phyloP scores from a whole-genome alignment of 345 rosid genomes.

The Draba incana region DNA sequence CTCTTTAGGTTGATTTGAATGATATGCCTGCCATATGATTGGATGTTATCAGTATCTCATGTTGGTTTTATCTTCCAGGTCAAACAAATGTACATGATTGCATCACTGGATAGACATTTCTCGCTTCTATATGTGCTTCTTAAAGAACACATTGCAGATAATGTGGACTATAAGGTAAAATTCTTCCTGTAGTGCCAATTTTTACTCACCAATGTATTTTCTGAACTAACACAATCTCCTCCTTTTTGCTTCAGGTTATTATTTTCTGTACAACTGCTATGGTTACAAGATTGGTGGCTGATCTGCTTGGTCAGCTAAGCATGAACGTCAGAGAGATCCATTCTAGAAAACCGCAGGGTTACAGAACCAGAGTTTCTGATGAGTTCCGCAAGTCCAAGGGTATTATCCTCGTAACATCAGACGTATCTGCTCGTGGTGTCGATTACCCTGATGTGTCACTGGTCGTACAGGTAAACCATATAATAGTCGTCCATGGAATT shows the following conservation, averaged over 20 bases:
- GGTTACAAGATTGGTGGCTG: conserved; percentile 86
- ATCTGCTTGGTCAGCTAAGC: conserved; percentile 69
- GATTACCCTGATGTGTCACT: conserved; percentile 99
- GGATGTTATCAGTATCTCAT: conserved; percentile 13
- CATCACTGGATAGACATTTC: conserved; percentile 80
- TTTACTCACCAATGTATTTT: conserved; percentile 1
- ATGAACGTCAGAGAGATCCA: conserved; percentile 95
- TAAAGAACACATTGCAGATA: conserved; percentile 88
- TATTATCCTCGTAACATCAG: conserved; percentile 93
- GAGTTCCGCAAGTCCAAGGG: conserved; percentile 95
- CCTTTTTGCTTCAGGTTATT: conserved; percentile 58
- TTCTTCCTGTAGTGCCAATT: conserved; percentile 2
- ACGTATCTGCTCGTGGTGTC: conserved; percentile 99
- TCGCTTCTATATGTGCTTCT: conserved; percentile 68
- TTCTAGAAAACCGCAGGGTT: conserved; percentile 93
- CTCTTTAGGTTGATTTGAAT: conserved; percentile 17
- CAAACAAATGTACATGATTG: conserved; percentile 72
- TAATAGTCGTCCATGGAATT: conserved; percentile 7
- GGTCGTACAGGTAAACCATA: conserved; percentile 75
- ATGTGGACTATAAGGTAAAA: conserved; percentile 80
- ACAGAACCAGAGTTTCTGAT: conserved; percentile 92
- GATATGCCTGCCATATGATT: conserved; percentile 11
- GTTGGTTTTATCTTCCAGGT: conserved; percentile 61
- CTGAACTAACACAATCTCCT: neutral
- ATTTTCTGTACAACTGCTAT: conserved; percentile 98